Base-by-base conservation (phyloP, 1,284 basidiomycete species). In the Pulveroboletus sp. region DNA sequence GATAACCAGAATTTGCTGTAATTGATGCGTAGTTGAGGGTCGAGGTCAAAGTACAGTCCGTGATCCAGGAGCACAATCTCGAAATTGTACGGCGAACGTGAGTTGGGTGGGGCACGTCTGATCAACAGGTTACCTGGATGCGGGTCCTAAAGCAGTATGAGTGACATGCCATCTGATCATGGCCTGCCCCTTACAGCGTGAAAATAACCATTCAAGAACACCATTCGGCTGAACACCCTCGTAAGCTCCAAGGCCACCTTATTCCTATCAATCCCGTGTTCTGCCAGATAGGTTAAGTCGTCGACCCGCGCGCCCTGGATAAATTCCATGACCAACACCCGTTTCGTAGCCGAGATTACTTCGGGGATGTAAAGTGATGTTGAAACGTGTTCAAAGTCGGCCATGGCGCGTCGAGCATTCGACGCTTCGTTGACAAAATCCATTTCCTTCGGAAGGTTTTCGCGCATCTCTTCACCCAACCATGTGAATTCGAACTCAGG, bases 391-490 rank as follows among this genome's bases (percentile, higher is more conserved):
- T 80, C 75, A 71, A 99, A 99, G 65, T 98, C 91, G 2, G 80
- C 70, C 22, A 72, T 75, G 7, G 92, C 89, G 39, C 87, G 80
- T 36, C 79, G 78, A 3, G 97, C 89, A 71, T 99, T 99, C 14
- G 77, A 74, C 1, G 95, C 94, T 78, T 99, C 97, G 66, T 96
- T 89, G 17, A 85, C 75, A 67, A 97, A 97, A 73, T 97, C 86
- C 91, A 98, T 94, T 75, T 99, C 97, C 64, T 94, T 91, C 0
- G 96, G 95, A 40, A 97, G 76, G 74, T 95, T 96, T 65, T 89
- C 84, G 50, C 91, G 85, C 92, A 96, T 95, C 75, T 97, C 95
- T 68, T 94, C 90, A 4, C 85, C 89, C 10, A 98, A 81, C 96
- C 96, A 98, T 0, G 90, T 89, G 68, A 98, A 95, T 72, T 97